Evolutionary conservation across 2,329 filamentous ascomycete genomes (phyloP), one percentile per base, ranked within the genome.

Genomic region (Colletotrichum graminicola): DNA sequence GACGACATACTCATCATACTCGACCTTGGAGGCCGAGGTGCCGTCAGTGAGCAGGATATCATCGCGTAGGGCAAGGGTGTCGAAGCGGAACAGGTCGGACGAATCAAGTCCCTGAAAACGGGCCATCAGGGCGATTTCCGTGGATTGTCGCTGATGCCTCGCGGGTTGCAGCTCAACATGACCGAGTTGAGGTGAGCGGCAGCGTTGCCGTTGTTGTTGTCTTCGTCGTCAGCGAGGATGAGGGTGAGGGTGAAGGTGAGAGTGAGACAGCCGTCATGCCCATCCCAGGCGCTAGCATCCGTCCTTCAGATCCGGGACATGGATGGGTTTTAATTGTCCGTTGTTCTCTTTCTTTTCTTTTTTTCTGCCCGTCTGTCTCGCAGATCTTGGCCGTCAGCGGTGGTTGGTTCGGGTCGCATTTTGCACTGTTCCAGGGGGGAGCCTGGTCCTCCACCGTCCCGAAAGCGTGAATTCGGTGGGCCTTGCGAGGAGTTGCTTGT

Each of bases 1-100:
- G 51, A 81, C 80, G 32, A 81, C 80, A 59, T 81, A 82, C 74
- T 82, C 80, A 43, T 82, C 80, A 47, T 81, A 82, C 62, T 79
- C 81, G 39, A 81, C 75, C 62, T 79, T 78, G 29, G 80, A 82
- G 43, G 74, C 74, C 7, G 76, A 73, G 5, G 74, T 74, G 5
- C 77, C 73, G 12, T 77, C 75, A 7, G 74, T 77, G 56, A 82
- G 75, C n/a, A 82, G 76, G 54, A 82, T 76, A 61, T 80, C 78
- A n/a, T 74, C 75, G 51, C 79, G 78, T 55, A 79, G 77, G 57
- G 74, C 73, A 45, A 75, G 73, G 57, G 79, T 80, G 74, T 82
- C 80, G 71, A 80, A 82, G 73, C 79, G 80, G 73, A 82, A 82
- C 36, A 82, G 78, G 71, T 82, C 79, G 32, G 80, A 76, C 60